These are phyloP conservation scores for Sinapis alba DNA, from an alignment of 441 rosid species.

Conservation along the genomic window DNA sequence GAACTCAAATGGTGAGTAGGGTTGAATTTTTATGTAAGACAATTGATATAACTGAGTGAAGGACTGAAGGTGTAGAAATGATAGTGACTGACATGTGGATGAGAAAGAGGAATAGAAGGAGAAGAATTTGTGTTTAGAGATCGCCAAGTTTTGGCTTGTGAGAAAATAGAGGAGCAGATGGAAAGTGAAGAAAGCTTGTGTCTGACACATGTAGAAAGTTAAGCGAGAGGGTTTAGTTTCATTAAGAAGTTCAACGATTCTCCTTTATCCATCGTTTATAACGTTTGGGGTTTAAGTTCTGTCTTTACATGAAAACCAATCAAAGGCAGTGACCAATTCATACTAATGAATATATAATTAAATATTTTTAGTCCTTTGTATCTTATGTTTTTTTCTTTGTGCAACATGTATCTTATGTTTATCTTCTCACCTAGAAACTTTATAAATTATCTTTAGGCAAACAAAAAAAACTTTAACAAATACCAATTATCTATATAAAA, in stretches of 20 bases:
- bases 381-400: not conserved
- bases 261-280: slow-evolving; percentile 16
- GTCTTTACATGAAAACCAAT: slow-evolving; percentile 10
- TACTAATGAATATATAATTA: not conserved
- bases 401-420: not conserved
- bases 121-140: slow-evolving; percentile 7
- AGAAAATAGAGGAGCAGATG: slow-evolving; percentile 17
- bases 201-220: slow-evolving; percentile 19
- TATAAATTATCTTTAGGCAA: not conserved
- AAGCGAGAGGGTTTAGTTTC: not conserved
- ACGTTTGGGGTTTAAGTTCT: slow-evolving; percentile 1
- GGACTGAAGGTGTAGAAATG: not conserved
- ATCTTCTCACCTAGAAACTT: not conserved
- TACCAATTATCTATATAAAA: not conserved
- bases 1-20: not conserved
- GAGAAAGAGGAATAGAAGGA: slow-evolving; percentile 29
- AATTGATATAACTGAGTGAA: not conserved
- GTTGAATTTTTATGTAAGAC: not conserved
- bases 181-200: slow-evolving; percentile 8
- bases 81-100: slow-evolving; percentile 17
- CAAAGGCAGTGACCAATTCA: not conserved
- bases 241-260: slow-evolving; percentile 12
- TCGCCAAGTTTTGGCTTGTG: slow-evolving; percentile 9
- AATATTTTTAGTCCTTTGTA: not conserved
- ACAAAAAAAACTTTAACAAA: not conserved